Base-by-base conservation (phyloP, 108 stramenopile genomes). In the Stephanodiscus triporus region DNA sequence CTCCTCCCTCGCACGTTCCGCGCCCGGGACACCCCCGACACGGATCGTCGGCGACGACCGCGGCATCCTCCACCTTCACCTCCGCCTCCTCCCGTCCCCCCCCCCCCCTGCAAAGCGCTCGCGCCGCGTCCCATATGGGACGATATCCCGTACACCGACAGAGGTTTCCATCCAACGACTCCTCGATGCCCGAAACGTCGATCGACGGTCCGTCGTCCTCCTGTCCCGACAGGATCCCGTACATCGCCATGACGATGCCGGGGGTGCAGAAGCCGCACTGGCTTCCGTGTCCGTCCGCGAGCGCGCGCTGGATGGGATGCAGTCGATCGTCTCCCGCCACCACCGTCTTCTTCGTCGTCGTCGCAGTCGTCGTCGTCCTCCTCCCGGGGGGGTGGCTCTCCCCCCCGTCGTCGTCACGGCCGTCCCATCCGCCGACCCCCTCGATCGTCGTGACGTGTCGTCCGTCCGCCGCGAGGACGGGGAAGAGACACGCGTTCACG, bases 211-310 rank as follows among this genome's bases (percentile, higher is more conserved):
- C 49, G 42, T 48, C 63, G 24, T 57, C n/a, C 0, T 43, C 47
- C 29, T 48, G 40, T 40, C 40, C 8, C 24, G 92, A 86, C 70
- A 97, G 84, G 10, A 97, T 62, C 22, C 95, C 81, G 75, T 97
- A 98, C 45, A 98, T 60, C 9, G 94, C 86, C 81, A 97, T 93
- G 55, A 97, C 86, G 51, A 98, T 97, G 37, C 97, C 97, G 11
- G 97, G 97, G 27, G 97, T 98, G 70, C 97, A 98, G 78, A 94
- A 98, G 29, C 96, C 97, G 76, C 97, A 98, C 77, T 98, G 97
- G 9, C 92, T 94, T 17, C 97, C 97, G 70, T 98, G 97, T 85
- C 94, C 64, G 57, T 94, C 91, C 26, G 94, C 93, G 84, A 98
- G 91, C 54, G 94, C 90, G 70, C 87, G 69, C 82, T 98, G 97